Evolutionary conservation across 176 grass and related monocot species (phyloP).

Genomic region (Carex myosuroides): DNA sequence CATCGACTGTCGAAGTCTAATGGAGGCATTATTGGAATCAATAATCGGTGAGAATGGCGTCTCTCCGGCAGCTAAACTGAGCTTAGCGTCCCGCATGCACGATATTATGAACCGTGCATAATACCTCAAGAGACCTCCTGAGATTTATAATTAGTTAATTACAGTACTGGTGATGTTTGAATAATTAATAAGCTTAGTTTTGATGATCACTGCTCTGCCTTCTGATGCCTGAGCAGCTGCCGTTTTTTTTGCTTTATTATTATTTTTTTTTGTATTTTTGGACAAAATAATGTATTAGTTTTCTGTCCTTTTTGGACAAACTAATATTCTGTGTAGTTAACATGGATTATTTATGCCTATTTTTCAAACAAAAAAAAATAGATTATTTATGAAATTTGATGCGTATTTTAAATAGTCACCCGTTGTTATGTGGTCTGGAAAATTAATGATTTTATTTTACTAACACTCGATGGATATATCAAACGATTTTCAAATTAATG

Average conservation of each 20-base stretch:
- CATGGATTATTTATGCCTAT: too few relatives aligned
- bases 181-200: neutral
- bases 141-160: too few relatives aligned
- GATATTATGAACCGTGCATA: neutral
- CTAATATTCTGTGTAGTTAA: too few relatives aligned
- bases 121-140: too few relatives aligned
- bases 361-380: too few relatives aligned
- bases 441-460: too few relatives aligned
- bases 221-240: neutral
- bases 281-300: neutral
- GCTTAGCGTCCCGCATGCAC: neutral
- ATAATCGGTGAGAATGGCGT: slow-evolving; percentile 9
- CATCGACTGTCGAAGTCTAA: neutral
- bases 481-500: too few relatives aligned
- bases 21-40: neutral
- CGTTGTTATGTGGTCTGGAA: too few relatives aligned
- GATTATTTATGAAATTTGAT: too few relatives aligned
- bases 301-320: too few relatives aligned
- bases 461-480: too few relatives aligned
- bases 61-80: slow-evolving; percentile 14
- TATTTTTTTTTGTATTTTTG: neutral
- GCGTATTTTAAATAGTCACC: neutral
- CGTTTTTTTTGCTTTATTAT: neutral
- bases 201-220: neutral
- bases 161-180: too few relatives aligned